Base-by-base conservation (phyloP, 257 asterid genomes). In the Haberlea rhodopensis region DNA sequence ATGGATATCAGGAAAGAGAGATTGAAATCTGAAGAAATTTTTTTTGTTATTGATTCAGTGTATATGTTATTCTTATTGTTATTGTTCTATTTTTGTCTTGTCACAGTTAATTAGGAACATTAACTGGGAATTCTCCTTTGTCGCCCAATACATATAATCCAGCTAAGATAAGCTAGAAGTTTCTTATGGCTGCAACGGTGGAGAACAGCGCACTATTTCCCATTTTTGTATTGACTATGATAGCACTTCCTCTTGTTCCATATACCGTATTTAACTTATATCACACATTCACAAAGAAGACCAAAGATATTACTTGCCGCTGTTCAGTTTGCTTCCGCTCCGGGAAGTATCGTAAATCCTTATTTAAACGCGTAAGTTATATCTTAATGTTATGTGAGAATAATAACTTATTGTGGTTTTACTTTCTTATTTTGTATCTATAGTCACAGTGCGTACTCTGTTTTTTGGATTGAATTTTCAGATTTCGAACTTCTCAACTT, bases 221-320 rank as follows among this genome's bases (percentile, higher is more conserved):
- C 28, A 94, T 94, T 68, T 94, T 94, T 69, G 87, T 90, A 32
- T 79, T 94, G 81, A 94, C 99, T 34, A 78, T 94, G 74, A 86
- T 94, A 74, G 88, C 97, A 9, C 83, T 94, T 77, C 99, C 97
- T 62, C 84, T 94, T 65, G 97, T 94, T 72, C 99, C 99, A 3
- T 94, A 87, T 52, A 94, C 99, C 8, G 71, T 94, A 65, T 78
- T 90, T 70, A 83, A 90, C 62, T 71, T 94, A 58, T 84, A 77
- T 73, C 85, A 76, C 13, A 87, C 94, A 23, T 79, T 82, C 63
- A 76, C 72, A 5, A 85, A 84, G 75, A 88, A 94, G 72, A 77
- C 86, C 53, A 76, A 79, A 23, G 85, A 67, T 68, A 76, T 83
- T 53, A 85, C 80, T 66, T 94, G 99, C 65, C 90, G 75, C 65